Conservation (phyloP, 257 asterid species). For the Lycium ferocissimum region DNA sequence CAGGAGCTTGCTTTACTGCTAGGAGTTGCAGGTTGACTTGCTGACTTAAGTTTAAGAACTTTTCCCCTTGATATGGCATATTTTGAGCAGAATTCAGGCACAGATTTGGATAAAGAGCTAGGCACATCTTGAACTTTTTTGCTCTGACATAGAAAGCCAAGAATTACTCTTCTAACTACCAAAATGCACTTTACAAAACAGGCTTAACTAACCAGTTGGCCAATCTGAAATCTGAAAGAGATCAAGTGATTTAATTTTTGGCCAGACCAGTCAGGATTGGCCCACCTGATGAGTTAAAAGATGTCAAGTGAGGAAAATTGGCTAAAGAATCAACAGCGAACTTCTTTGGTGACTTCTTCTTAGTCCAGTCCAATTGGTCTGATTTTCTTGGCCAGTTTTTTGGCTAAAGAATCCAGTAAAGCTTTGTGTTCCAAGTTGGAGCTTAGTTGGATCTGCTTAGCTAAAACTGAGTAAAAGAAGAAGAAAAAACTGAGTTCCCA, state of each 20-base stretch:
- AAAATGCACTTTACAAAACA: no score
- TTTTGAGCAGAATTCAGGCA: slow-evolving; percentile 73
- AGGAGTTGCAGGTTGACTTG: slow-evolving; percentile 51
- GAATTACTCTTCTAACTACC: no score
- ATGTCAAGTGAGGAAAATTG: slow-evolving; percentile 42
- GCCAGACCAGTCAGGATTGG: slow-evolving; percentile 71
- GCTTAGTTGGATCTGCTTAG: slow-evolving; percentile 41
- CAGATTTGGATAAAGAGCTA: slow-evolving; percentile 50
- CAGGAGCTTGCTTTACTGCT: slow-evolving; percentile 43
- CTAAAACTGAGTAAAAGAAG: slow-evolving; percentile 37
- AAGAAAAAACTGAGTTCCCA: slow-evolving; percentile 39
- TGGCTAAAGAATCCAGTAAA: slow-evolving; percentile 61
- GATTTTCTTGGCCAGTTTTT: slow-evolving; percentile 62
- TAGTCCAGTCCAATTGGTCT: slow-evolving; percentile 69
- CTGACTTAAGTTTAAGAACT: slow-evolving; percentile 52
- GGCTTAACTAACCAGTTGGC: no score
- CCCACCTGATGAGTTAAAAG: slow-evolving; percentile 73
- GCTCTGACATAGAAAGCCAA: slow-evolving; percentile 55
- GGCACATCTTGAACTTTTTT: slow-evolving; percentile 68
- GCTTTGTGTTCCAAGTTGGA: slow-evolving; percentile 57
- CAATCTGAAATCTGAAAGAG: no score
- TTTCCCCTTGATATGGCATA: slow-evolving; percentile 61
- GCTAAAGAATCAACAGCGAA: slow-evolving; percentile 65
- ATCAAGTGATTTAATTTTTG: slow-evolving; percentile 58
- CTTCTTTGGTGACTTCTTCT: slow-evolving; percentile 50